Evolutionary conservation across 495 filamentous ascomycete species (phyloP).

Genomic region (Annulohypoxylon moriforme): DNA sequence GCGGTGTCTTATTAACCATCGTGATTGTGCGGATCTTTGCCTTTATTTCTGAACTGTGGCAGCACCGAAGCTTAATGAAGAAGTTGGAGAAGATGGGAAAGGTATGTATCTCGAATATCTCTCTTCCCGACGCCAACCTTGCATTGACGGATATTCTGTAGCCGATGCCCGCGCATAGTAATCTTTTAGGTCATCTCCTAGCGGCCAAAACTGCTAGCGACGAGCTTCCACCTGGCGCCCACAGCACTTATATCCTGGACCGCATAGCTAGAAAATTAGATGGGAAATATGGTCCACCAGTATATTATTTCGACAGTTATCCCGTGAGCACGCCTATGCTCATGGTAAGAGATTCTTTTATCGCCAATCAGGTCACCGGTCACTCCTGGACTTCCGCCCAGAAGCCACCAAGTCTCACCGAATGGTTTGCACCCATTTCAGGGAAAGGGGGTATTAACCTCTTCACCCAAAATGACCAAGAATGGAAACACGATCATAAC

Average conservation of each 20-base stretch:
- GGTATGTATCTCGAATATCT: conserved; percentile 16
- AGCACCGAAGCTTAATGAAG: conserved; percentile 30
- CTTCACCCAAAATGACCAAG: conserved; percentile 48
- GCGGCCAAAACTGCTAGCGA: conserved; percentile 43
- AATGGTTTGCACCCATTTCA: conserved; percentile 46
- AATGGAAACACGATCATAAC: conserved; percentile 55
- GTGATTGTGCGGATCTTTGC: conserved; percentile 19
- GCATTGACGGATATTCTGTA: conserved; percentile 8
- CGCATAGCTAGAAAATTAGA: conserved; percentile 34
- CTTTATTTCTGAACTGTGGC: conserved; percentile 37
- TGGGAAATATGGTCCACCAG: conserved; percentile 17
- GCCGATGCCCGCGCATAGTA: conserved; percentile 45
- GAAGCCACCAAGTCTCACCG: conserved; percentile 36
- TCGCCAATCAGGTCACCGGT: conserved; percentile 44
- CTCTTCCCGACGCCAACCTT: background rate
- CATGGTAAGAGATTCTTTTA: conserved; percentile 40
- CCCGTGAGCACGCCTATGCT: conserved; percentile 42
- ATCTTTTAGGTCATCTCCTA: conserved; percentile 46
- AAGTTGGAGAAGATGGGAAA: conserved; percentile 40
- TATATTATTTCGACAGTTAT: conserved; percentile 47
- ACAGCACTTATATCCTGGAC: conserved; percentile 40
- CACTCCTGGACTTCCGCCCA: conserved; percentile 39
- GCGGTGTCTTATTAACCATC: conserved; percentile 32
- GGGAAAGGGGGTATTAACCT: conserved; percentile 45
- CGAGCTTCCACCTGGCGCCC: conserved; percentile 36